Percentiles rank a stretch among this genome's conserved stretches.
phyloP scores from a whole-genome alignment of 192 early-diverging fungal genomes.

The Coemansia brasiliensis region DNA sequence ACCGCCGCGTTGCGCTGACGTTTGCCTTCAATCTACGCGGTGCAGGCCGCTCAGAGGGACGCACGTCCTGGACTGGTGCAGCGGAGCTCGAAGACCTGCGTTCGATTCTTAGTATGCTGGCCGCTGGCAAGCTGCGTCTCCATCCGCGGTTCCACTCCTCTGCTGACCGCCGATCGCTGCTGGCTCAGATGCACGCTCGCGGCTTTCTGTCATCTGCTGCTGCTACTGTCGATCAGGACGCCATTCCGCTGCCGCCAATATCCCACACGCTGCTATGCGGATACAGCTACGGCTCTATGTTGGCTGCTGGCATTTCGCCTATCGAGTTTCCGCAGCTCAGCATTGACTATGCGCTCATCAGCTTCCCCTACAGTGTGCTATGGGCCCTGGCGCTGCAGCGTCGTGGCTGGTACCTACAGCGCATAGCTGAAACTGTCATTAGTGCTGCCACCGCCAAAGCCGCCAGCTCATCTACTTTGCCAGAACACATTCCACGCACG shows the following conservation, averaged over 20 bases:
- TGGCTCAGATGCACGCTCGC: conserved; percentile 42
- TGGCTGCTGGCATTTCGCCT: conserved; percentile 29
- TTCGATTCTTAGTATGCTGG: conserved; percentile 39
- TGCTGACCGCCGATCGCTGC: conserved; percentile 19
- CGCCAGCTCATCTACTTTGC: background rate
- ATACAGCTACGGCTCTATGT: conserved; percentile 54
- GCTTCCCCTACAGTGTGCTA: conserved; percentile 52
- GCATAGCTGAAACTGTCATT: conserved; percentile 25
- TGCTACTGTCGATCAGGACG: conserved; percentile 13
- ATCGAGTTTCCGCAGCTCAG: conserved; percentile 34
- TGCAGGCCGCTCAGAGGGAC: conserved; percentile 51
- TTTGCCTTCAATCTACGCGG: conserved; percentile 52
- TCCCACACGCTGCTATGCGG: conserved; percentile 38
- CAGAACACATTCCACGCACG: conserved; percentile 23
- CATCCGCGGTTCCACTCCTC: conserved; percentile 31
- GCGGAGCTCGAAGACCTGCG: conserved; percentile 52
- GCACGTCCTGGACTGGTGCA: conserved; percentile 52
- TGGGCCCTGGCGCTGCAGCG: conserved; percentile 43
- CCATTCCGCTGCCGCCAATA: conserved; percentile 40
- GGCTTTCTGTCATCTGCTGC: conserved; percentile 20
- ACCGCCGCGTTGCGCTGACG: conserved; percentile 24
- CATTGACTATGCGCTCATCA: conserved; percentile 51
- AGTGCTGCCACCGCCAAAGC: conserved; percentile 15
- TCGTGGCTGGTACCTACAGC: conserved; percentile 38
- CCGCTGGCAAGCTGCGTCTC: conserved; percentile 20